These are phyloP conservation scores for Hysterangium stoloniferum DNA, from an alignment of 768 basidiomycete species.

Conservation along the genomic window DNA sequence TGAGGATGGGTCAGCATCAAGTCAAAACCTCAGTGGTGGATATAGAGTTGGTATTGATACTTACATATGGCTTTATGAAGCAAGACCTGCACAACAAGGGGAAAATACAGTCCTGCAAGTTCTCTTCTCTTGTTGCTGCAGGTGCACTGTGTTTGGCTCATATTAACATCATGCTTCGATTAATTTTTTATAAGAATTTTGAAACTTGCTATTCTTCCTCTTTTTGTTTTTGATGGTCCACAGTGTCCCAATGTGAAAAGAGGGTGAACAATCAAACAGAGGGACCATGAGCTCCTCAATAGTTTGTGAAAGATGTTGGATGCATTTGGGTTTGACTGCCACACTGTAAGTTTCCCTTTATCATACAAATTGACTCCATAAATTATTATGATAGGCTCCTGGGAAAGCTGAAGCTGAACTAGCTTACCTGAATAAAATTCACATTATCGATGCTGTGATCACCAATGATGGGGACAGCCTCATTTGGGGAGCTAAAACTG, in stretches of 20 bases:
- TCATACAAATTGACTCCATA: background rate
- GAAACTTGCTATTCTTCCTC: background rate
- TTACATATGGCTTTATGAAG: background rate
- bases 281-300: background rate
- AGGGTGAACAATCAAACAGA: background rate
- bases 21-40: background rate
- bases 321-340: slow-evolving; percentile 2
- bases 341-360: background rate
- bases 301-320: background rate
- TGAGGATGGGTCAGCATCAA: background rate
- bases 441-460: slow-evolving; percentile 79
- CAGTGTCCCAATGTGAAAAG: background rate
- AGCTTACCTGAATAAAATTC: slow-evolving; percentile 74
- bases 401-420: slow-evolving; percentile 95
- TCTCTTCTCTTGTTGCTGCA: slow-evolving; percentile 1
- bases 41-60: slow-evolving; percentile 5
- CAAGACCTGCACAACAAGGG: background rate
- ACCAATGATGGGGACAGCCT: slow-evolving; percentile 94
- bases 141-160: background rate
- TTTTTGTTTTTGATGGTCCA: slow-evolving; percentile 7
- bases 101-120: background rate
- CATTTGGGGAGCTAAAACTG: slow-evolving; percentile 75
- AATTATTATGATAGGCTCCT: slow-evolving; percentile 52
- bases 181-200: background rate
- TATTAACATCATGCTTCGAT: background rate